phyloP scores from a whole-genome alignment of 179 eudicot genomes.

The Silene noctiflora region DNA sequence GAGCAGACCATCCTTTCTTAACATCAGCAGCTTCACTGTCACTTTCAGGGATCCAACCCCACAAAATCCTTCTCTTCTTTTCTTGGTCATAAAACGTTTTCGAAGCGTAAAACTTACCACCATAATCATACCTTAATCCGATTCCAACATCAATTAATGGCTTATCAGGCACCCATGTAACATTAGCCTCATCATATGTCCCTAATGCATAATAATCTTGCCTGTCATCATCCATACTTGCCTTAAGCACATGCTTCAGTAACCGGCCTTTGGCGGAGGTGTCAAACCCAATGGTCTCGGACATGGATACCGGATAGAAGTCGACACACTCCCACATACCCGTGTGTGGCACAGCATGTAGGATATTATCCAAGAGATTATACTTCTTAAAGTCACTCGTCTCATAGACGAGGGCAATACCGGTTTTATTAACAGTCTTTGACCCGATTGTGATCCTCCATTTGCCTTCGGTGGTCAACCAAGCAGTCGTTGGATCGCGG shows the following conservation, averaged over 20 bases:
- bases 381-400: constrained; percentile 45
- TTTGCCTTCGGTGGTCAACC: constrained; percentile 44
- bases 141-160: constrained; percentile 48
- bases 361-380: constrained; percentile 32
- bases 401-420: constrained; percentile 51
- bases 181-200: constrained; percentile 34
- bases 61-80: constrained; percentile 53
- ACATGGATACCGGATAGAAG: constrained; percentile 49
- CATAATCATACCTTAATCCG: constrained; percentile 57
- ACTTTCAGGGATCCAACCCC: constrained; percentile 58
- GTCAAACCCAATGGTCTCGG: constrained; percentile 40
- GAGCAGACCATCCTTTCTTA: constrained; percentile 60
- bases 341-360: constrained; percentile 48
- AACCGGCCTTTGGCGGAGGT: constrained; percentile 39
- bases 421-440: constrained; percentile 40
- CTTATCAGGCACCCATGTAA: constrained; percentile 51
- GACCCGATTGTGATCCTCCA: constrained; percentile 64
- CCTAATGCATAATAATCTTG: constrained; percentile 60
- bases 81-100: constrained; percentile 60
- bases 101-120: constrained; percentile 55
- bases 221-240: constrained; percentile 56
- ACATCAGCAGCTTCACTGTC: constrained; percentile 53
- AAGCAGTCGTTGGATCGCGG: constrained; percentile 67
- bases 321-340: constrained; percentile 85
- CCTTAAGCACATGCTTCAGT: constrained; percentile 56